These are phyloP conservation scores for Canavalia gladiata DNA, from an alignment of 306 rosid species.

Conservation along the genomic window DNA sequence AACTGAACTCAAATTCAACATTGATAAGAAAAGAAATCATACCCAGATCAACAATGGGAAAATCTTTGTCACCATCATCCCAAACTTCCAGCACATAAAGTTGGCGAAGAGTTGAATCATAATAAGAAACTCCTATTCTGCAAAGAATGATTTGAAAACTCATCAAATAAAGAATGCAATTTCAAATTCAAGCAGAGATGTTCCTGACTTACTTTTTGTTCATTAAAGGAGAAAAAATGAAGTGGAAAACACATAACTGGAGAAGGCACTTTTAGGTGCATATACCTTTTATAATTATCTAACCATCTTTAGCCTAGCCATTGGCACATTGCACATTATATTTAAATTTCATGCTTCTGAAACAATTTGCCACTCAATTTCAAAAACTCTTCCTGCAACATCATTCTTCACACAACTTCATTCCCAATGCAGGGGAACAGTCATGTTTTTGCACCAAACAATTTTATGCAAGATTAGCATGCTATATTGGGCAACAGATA, in stretches of 20 bases:
- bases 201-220: background rate
- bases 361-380: slow-evolving; percentile 27
- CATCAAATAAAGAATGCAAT: slow-evolving; percentile 27
- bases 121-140: slow-evolving; percentile 93
- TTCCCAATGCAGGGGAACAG: slow-evolving; percentile 29
- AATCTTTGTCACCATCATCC: slow-evolving; percentile 86
- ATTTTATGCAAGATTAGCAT: slow-evolving; percentile 31
- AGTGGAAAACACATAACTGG: slow-evolving; percentile 33
- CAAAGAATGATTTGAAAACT: slow-evolving; percentile 43
- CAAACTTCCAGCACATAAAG: slow-evolving; percentile 91
- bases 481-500: slow-evolving; percentile 20
- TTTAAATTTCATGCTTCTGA: slow-evolving; percentile 14
- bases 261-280: slow-evolving; percentile 33
- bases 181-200: slow-evolving; percentile 30
- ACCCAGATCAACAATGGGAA: slow-evolving; percentile 91
- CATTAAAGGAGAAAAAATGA: background rate
- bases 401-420: slow-evolving; percentile 35
- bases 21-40: slow-evolving; percentile 52
- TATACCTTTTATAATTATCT: slow-evolving; percentile 26
- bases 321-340: slow-evolving; percentile 5
- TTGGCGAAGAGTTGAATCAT: slow-evolving; percentile 89
- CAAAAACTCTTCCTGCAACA: slow-evolving; percentile 31
- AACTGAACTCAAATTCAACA: slow-evolving; percentile 38
- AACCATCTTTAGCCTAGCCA: background rate
- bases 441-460: slow-evolving; percentile 31